Percentiles rank a stretch among this genome's conserved stretches.
These are phyloP conservation scores for Dioscorea cayenensis DNA, from an alignment of 116 monocot species.

Conservation along the genomic window DNA sequence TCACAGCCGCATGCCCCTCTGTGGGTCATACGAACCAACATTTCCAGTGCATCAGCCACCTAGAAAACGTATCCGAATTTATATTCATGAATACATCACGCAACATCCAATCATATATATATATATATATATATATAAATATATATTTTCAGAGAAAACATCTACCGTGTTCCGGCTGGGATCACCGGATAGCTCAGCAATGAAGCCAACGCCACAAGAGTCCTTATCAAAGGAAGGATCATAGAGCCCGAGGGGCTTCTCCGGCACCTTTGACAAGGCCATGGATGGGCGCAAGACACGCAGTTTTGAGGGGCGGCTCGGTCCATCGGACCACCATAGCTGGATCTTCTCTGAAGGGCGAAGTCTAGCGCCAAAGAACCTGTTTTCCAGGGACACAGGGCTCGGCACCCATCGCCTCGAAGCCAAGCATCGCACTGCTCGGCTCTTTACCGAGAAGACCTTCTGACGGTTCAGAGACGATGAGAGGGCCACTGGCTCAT, in stretches of 20 bases:
- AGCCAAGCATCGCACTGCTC: conserved; percentile 13
- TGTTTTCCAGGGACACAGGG: conserved; percentile 23
- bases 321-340: conserved; percentile 45
- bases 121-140: too few relatives aligned
- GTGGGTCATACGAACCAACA: conserved; percentile 91
- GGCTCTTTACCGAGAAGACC: conserved; percentile 1
- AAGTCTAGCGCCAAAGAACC: conserved; percentile 27
- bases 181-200: conserved; percentile 87
- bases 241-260: conserved; percentile 88
- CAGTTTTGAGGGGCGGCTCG: conserved; percentile 28
- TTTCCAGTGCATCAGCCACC: conserved; percentile 87
- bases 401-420: background rate
- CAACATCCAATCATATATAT: background rate
- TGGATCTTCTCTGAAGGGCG: conserved; percentile 25
- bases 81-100: too few relatives aligned
- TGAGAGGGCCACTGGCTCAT: conserved; percentile 14
- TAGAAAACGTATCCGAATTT: conserved; percentile 18
- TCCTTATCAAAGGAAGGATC: conserved; percentile 89
- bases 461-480: conserved; percentile 9
- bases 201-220: conserved; percentile 93
- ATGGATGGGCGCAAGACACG: conserved; percentile 28
- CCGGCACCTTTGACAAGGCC: conserved; percentile 73
- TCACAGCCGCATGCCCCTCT: conserved; percentile 99
- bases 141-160: background rate
- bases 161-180: conserved; percentile 66